A percentile compares a stretch with the other conserved stretches of the same genome.
Conservation (phyloP, 495 filamentous ascomycete genomes). For the Barbatosphaeria neglecta region DNA sequence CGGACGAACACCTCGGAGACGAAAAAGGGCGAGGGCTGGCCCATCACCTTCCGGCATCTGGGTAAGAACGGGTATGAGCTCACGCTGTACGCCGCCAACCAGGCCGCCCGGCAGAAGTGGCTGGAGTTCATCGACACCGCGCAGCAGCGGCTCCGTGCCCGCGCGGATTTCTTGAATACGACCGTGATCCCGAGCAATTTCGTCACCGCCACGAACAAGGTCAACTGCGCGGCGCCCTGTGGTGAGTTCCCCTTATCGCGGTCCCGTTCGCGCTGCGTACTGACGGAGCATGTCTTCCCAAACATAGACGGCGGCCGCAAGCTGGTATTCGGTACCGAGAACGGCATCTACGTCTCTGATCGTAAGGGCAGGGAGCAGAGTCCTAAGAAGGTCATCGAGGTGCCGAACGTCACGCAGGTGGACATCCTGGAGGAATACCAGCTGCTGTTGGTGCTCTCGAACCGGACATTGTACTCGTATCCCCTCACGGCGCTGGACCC, state of each 20-base stretch:
- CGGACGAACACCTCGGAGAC: slow-evolving; percentile 34
- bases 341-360: slow-evolving; percentile 83
- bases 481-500: slow-evolving; percentile 72
- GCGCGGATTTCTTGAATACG: slow-evolving; percentile 89
- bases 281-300: background rate
- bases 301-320: slow-evolving; percentile 77
- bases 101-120: slow-evolving; percentile 79
- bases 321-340: slow-evolving; percentile 85
- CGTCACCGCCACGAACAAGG: slow-evolving; percentile 68
- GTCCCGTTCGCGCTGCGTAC: too few relatives aligned
- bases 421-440: slow-evolving; percentile 93
- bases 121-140: slow-evolving; percentile 90
- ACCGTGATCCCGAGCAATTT: slow-evolving; percentile 74
- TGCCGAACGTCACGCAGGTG: slow-evolving; percentile 79
- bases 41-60: slow-evolving; percentile 95
- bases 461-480: slow-evolving; percentile 82
- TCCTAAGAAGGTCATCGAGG: slow-evolving; percentile 77
- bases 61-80: slow-evolving; percentile 93
- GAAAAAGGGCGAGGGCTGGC: slow-evolving; percentile 65
- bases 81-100: slow-evolving; percentile 76
- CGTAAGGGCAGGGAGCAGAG: slow-evolving; percentile 74
- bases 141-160: slow-evolving; percentile 69
- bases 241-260: too few relatives aligned
- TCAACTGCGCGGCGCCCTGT: slow-evolving; percentile 87
- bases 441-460: slow-evolving; percentile 81